Percentiles rank a stretch among this genome's conserved stretches.
Conservation (phyloP, 306 rosid species). For the Phaseolus lunatus region DNA sequence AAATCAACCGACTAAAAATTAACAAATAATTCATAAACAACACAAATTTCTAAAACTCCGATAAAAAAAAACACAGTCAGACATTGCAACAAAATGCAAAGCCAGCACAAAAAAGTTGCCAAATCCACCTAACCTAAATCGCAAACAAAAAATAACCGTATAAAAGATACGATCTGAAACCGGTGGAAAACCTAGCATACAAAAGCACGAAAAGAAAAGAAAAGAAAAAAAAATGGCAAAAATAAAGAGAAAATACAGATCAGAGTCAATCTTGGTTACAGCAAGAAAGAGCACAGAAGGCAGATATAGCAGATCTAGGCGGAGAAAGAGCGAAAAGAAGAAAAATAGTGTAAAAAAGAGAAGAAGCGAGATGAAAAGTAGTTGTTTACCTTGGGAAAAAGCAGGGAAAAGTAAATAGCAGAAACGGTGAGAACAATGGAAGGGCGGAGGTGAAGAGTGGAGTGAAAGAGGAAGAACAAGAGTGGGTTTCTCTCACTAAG, state of each 20-base stretch:
- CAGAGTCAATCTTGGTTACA: conserved; percentile 13
- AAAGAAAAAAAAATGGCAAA: neutral
- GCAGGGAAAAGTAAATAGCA: neutral
- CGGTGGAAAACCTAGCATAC: neutral
- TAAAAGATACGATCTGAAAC: conserved; percentile 43
- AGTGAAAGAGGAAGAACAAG: neutral
- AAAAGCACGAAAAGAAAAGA: neutral
- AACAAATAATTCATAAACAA: neutral
- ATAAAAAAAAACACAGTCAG: neutral
- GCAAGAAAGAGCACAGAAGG: neutral
- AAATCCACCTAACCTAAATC: neutral
- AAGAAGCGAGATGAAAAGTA: neutral
- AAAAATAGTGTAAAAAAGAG: neutral
- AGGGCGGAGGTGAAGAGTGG: neutral
- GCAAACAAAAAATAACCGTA: neutral
- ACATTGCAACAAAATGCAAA: conserved; percentile 34
- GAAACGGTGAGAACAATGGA: neutral
- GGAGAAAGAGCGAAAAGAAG: neutral
- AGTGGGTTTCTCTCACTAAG: conserved; percentile 19
- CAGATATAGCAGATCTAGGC: conserved; percentile 43
- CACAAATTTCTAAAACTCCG: neutral
- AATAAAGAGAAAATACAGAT: conserved; percentile 20
- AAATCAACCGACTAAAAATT: neutral
- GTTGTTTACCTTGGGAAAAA: conserved; percentile 34
- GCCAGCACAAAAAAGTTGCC: neutral